Evolutionary conservation across 768 basidiomycete genomes (phyloP), one percentile per base, ranked within the genome.

Genomic region (Trametes cingulata): DNA sequence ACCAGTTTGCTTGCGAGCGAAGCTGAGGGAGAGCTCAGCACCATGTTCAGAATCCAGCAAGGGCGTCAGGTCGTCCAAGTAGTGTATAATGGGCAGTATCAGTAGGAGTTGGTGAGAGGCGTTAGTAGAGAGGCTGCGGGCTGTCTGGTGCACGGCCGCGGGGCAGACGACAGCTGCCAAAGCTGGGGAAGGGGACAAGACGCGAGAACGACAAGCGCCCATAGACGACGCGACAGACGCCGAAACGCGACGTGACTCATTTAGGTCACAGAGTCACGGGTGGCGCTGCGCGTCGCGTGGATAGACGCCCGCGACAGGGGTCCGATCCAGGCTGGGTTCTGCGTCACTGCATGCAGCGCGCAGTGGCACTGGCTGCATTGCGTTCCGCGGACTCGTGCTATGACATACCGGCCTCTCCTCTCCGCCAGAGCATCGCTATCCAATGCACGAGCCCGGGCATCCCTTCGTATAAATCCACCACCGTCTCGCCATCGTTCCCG

Each of bases 21-120:
- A 50, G 53, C 52, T 2, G 62, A 63, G 25, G 62, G 62, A 4
- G 62, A 63, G 14, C 56, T 57, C 9, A 63, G 52, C 2, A 35
- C 52, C 62, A 63, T 63, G 14, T 19, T 57, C 15, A 45, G 29
- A 37, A 24, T 6, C 36, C 13, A 24, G 22, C 20, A 14, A 17
- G 25, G 24, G 36, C 40, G 25, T 20, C 6, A n/a, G 19, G n/a
- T 17, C 7, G 15, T 48, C 14, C 14, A 40, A 8, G 27, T 10
- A 41, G 52, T 33, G 49, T 29, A 24, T 47, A 24, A 12, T 8
- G 24, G 6, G 4, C 3, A 14, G 5, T 15, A 40, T 5, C 14
- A 15, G 36, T n/a, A n/a, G 39, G 5, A n/a, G 39, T 13, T 14
- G 5, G 39, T 13, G 14, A n/a, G 39, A 14, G 39, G n/a, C n/a